These are phyloP conservation scores for Sarocladiaceae sp. DNA, from an alignment of 2,329 filamentous ascomycete genomes.

Conservation along the genomic window DNA sequence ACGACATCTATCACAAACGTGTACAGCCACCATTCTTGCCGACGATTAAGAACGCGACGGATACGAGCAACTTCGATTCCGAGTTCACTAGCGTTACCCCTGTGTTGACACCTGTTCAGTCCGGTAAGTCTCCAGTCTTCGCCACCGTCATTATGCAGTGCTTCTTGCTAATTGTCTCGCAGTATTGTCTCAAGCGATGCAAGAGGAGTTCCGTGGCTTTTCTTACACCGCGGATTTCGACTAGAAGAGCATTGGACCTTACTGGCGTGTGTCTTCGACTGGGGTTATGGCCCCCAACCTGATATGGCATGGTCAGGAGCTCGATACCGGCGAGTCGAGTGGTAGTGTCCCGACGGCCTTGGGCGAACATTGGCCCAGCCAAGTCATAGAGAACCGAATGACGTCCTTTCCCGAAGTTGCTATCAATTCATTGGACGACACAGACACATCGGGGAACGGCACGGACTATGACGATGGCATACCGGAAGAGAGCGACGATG, in stretches of 20 bases:
- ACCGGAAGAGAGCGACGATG: neutral
- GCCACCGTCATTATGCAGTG: neutral
- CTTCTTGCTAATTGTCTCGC: slow-evolving; percentile 21
- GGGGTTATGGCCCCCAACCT: too few relatives aligned
- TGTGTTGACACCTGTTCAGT: slow-evolving; percentile 94
- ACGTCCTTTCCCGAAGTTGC: too few relatives aligned
- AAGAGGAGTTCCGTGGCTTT: slow-evolving; percentile 98
- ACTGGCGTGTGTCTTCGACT: slow-evolving; percentile 1
- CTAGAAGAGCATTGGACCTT: slow-evolving; percentile 30
- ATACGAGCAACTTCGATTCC: slow-evolving; percentile 99
- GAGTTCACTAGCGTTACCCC: slow-evolving; percentile 99
- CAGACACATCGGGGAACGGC: neutral
- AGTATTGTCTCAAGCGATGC: slow-evolving; percentile 98
- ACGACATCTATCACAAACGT: slow-evolving; percentile 96
- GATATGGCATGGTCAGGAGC: too few relatives aligned
- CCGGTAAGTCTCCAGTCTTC: slow-evolving; percentile 59
- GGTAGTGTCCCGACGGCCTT: neutral
- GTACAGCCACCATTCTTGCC: slow-evolving; percentile 86
- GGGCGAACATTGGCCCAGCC: neutral
- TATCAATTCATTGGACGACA: neutral
- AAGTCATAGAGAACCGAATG: neutral
- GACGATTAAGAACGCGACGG: slow-evolving; percentile 83
- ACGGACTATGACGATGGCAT: neutral
- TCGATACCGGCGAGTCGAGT: too few relatives aligned
- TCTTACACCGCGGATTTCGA: slow-evolving; percentile 94